These are phyloP conservation scores for Thielaviopsis punctulata DNA, from an alignment of 2,329 filamentous ascomycete species.

Conservation along the genomic window DNA sequence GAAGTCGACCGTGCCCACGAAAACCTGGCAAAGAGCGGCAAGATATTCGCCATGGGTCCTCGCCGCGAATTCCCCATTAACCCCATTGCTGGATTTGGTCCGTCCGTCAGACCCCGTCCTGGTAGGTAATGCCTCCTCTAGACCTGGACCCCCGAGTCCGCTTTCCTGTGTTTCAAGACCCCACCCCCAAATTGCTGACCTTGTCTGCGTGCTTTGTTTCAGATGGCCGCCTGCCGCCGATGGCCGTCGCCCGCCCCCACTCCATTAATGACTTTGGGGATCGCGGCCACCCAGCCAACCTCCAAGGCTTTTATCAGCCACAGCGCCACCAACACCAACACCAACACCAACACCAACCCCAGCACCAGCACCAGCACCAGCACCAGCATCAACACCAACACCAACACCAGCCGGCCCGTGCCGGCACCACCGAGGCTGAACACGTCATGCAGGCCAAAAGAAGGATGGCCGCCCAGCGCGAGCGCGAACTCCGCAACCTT, in stretches of 20 bases:
- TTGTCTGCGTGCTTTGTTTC: conserved; percentile 11
- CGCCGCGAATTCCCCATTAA: conserved; percentile 64
- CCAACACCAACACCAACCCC: conserved; percentile 52
- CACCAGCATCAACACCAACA: conserved; percentile 48
- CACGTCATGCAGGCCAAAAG: conserved; percentile 99
- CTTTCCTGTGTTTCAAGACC: conserved; percentile 3
- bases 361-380: conserved; percentile 72
- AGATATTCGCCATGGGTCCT: conserved; percentile 57
- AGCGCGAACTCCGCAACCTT: conserved; percentile 97
- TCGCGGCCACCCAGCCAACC: conserved; percentile 45
- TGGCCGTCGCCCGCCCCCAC: conserved; percentile 52
- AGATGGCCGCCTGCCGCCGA: conserved; percentile 48
- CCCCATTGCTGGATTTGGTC: conserved; percentile 29
- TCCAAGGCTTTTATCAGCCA: conserved; percentile 19
- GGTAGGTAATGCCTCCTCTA: conserved; percentile 16
- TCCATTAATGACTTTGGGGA: conserved; percentile 66
- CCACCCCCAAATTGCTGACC: conserved; percentile 8
- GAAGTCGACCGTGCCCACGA: conserved; percentile 94
- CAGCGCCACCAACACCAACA: conserved; percentile 36
- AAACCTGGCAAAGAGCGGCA: conserved; percentile 91
- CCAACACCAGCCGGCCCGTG: conserved; percentile 58
- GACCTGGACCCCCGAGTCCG: neutral
- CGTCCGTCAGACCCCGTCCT: conserved; percentile 16
- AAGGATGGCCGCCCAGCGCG: conserved; percentile 96
- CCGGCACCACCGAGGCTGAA: conserved; percentile 71